Percentiles rank a stretch among this genome's conserved stretches.
phyloP scores from a whole-genome alignment of 306 rosid genomes.

The Gastrolobium bilobum region DNA sequence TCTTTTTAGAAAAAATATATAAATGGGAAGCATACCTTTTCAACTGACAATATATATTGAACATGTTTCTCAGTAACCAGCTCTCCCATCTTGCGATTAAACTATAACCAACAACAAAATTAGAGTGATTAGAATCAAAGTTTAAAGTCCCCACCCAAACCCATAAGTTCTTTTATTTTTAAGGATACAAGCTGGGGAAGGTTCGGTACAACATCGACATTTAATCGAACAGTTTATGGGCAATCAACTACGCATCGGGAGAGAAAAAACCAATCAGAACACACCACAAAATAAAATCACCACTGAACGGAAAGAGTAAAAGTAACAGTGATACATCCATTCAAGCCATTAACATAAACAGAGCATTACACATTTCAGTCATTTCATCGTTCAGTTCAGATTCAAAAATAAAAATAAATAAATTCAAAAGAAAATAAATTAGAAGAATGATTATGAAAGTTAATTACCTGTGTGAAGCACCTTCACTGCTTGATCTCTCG shows the following conservation, averaged over 20 bases:
- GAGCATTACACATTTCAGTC: neutral
- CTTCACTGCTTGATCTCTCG: no score
- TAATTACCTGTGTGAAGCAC: neutral
- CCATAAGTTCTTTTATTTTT: no score
- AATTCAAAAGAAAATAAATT: neutral
- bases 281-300: neutral
- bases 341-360: neutral
- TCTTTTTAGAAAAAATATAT: neutral
- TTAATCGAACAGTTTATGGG: neutral
- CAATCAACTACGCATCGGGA: neutral
- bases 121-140: neutral
- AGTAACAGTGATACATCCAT: neutral
- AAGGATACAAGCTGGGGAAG: no score
- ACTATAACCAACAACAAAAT: constrained; percentile 33
- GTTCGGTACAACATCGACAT: no score
- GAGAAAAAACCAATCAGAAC: neutral
- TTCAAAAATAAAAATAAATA: neutral
- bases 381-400: neutral
- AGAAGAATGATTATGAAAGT: neutral
- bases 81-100: constrained; percentile 69
- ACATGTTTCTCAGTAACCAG: constrained; percentile 80
- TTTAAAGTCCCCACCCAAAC: no score
- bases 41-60: constrained; percentile 69
- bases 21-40: constrained; percentile 63
- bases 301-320: neutral